Evolutionary conservation across 129 eudicot genomes (phyloP).

Genomic region (Pulicaria dysenterica): DNA sequence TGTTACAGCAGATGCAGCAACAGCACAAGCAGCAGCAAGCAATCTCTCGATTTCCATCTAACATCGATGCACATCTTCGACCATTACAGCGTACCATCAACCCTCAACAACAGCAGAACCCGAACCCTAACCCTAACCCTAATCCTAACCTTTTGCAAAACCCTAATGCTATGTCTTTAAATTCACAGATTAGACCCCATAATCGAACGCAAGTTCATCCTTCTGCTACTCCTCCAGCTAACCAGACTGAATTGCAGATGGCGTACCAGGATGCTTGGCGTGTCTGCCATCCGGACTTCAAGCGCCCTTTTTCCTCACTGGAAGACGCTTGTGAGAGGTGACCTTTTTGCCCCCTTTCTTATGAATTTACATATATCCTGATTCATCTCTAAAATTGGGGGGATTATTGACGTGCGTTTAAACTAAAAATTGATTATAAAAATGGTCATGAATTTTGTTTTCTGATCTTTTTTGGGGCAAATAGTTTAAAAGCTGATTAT

Average conservation of each 20-base stretch:
- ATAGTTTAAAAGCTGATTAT: background rate
- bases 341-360: background rate
- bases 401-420: too few relatives aligned
- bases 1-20: slow-evolving; percentile 42
- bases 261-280: slow-evolving; percentile 94
- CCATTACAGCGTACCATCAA: slow-evolving; percentile 39
- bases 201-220: slow-evolving; percentile 30
- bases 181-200: slow-evolving; percentile 28
- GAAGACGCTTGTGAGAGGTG: slow-evolving; percentile 53
- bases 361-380: background rate
- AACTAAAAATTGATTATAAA: too few relatives aligned
- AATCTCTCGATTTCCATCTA: slow-evolving; percentile 86
- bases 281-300: slow-evolving; percentile 90
- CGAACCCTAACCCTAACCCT: slow-evolving; percentile 31
- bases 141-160: slow-evolving; percentile 35
- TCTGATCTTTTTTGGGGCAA: background rate
- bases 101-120: slow-evolving; percentile 26
- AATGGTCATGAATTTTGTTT: background rate
- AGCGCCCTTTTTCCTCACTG: slow-evolving; percentile 35
- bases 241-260: slow-evolving; percentile 69
- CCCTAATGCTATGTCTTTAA: slow-evolving; percentile 34
- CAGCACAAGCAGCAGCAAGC: slow-evolving; percentile 57
- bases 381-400: background rate
- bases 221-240: slow-evolving; percentile 41
- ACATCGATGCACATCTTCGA: slow-evolving; percentile 76